Evolutionary conservation across 306 rosid species (phyloP).

Genomic region (Citrullus amarus): DNA sequence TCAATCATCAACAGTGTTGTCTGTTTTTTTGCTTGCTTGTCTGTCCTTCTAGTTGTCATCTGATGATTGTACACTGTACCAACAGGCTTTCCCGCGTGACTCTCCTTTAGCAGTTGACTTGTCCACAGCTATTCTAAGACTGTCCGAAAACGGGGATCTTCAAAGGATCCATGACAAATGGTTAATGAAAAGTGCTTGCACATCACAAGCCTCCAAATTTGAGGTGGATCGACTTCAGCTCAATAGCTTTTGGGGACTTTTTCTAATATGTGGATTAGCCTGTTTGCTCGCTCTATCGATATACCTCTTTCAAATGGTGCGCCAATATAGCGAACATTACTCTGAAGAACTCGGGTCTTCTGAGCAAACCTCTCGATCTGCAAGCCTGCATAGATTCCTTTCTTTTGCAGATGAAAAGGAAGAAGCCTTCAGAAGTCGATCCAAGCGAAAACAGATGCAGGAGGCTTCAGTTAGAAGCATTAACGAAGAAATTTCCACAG

Average conservation of each 20-base stretch:
- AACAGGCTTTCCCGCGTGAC: conserved; percentile 81
- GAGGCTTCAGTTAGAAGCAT: conserved; percentile 29
- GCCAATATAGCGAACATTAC: conserved; percentile 46
- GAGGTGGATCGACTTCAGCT: conserved; percentile 69
- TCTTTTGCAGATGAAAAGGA: conserved; percentile 66
- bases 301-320: conserved; percentile 29
- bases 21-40: background rate
- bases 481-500: conserved; percentile 21
- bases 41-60: background rate
- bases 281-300: conserved; percentile 52
- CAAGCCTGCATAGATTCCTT: conserved; percentile 43
- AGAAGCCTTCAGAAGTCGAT: conserved; percentile 31
- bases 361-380: conserved; percentile 17
- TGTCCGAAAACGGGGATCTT: conserved; percentile 74
- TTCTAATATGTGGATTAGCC: conserved; percentile 48
- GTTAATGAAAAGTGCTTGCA: conserved; percentile 63
- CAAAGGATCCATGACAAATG: conserved; percentile 96
- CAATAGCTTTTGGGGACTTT: conserved; percentile 81
- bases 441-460: conserved; percentile 52
- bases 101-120: conserved; percentile 80
- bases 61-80: background rate
- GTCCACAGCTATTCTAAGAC: conserved; percentile 67
- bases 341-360: conserved; percentile 16
- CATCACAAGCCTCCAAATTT: conserved; percentile 46
- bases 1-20: background rate